These are phyloP conservation scores for Oidiodendron maius DNA, from an alignment of 495 filamentous ascomycete genomes.

Conservation along the genomic window DNA sequence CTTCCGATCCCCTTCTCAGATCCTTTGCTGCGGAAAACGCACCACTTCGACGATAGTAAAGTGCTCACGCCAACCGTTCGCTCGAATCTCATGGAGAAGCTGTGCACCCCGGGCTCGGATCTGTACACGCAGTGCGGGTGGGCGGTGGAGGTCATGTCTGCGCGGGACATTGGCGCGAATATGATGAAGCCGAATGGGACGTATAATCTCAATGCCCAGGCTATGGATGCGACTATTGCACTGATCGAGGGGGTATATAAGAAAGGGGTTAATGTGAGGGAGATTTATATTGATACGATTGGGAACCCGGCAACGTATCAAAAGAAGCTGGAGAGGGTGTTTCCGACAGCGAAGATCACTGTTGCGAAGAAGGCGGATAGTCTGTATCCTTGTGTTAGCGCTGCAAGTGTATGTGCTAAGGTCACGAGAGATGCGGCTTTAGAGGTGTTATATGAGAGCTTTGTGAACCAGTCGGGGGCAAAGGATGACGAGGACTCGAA, in stretches of 20 bases:
- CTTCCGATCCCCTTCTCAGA: conserved; percentile 62
- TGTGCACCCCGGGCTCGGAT: conserved; percentile 61
- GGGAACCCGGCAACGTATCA: conserved; percentile 80
- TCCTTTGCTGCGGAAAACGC: conserved; percentile 63
- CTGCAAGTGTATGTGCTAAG: conserved; percentile 91
- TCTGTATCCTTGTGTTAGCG: conserved; percentile 87
- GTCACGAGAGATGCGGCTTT: conserved; percentile 88
- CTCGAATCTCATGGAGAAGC: conserved; percentile 64
- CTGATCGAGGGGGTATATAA: conserved; percentile 73
- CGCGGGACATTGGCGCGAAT: conserved; percentile 72
- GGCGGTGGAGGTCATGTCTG: conserved; percentile 75
- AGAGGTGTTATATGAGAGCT: conserved; percentile 57
- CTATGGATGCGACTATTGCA: conserved; percentile 88
- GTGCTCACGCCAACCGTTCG: conserved; percentile 70
- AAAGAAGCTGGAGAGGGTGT: conserved; percentile 72
- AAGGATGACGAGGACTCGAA: conserved; percentile 12
- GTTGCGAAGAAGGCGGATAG: conserved; percentile 96
- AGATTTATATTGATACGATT: conserved; percentile 95
- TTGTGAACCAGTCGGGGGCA: conserved; percentile 10
- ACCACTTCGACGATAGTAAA: conserved; percentile 92
- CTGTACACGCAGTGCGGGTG: conserved; percentile 71
- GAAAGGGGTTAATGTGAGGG: conserved; percentile 67
- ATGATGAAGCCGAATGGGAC: conserved; percentile 65
- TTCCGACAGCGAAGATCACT: conserved; percentile 73
- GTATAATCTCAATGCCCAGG: conserved; percentile 97